These are phyloP conservation scores for Prosopis cineraria DNA, from an alignment of 306 rosid species.

Conservation along the genomic window DNA sequence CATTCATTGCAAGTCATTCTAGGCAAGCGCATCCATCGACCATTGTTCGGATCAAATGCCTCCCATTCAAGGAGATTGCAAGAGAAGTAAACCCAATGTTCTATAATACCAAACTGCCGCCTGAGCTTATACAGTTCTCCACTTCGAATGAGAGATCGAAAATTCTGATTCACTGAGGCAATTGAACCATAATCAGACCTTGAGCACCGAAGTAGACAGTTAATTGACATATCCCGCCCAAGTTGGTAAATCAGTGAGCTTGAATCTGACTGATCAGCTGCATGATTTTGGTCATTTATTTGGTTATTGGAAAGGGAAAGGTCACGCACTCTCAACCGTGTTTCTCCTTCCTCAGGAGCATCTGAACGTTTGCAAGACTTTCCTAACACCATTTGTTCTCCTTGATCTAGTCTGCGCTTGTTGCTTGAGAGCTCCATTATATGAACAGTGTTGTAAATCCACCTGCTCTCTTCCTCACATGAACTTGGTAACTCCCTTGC, in stretches of 20 bases:
- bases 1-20: conserved; percentile 54
- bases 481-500: conserved; percentile 56
- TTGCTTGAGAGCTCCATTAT: conserved; percentile 47
- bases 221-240: conserved; percentile 60
- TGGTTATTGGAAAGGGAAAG: conserved; percentile 35
- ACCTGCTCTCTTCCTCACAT: conserved; percentile 59
- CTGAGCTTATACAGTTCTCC: conserved; percentile 69
- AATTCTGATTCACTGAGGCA: conserved; percentile 54
- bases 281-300: conserved; percentile 36
- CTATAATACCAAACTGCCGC: conserved; percentile 54
- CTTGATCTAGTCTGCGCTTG: conserved; percentile 44
- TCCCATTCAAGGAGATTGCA: conserved; percentile 67
- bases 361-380: conserved; percentile 48
- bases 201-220: conserved; percentile 56
- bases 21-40: conserved; percentile 67
- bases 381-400: not conserved
- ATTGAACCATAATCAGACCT: conserved; percentile 73
- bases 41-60: conserved; percentile 63
- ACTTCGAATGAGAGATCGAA: conserved; percentile 51
- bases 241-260: conserved; percentile 51
- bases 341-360: conserved; percentile 32
- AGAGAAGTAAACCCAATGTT: conserved; percentile 86
- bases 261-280: conserved; percentile 37
- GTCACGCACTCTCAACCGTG: conserved; percentile 1
- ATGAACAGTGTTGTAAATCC: conserved; percentile 46